phyloP scores from a whole-genome alignment of 2,329 filamentous ascomycete species.

The Xylariaceae sp. region DNA sequence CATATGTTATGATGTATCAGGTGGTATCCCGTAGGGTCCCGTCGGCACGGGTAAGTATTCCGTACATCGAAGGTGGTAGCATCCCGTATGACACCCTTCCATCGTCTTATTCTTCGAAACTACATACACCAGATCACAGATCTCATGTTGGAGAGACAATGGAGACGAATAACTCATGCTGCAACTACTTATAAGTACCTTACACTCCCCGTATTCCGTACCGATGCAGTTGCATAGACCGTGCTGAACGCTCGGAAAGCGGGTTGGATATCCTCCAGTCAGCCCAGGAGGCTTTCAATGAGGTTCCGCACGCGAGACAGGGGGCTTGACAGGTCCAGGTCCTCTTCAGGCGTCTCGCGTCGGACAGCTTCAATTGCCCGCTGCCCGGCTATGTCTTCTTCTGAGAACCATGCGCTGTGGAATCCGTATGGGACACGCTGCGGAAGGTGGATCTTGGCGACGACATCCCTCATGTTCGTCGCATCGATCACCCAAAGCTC shows the following conservation, averaged over 20 bases:
- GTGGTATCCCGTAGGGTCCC: too few relatives aligned
- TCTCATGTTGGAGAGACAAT: too few relatives aligned
- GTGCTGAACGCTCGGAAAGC: background rate
- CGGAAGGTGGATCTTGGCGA: conserved; percentile 54
- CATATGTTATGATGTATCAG: too few relatives aligned
- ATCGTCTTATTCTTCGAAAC: too few relatives aligned
- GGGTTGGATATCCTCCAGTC: background rate
- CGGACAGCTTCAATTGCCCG: conserved; percentile 28
- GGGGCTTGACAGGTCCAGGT: conserved; percentile 24
- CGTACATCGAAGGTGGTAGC: too few relatives aligned
- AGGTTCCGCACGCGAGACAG: conserved; percentile 25
- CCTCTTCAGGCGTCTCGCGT: conserved; percentile 15
- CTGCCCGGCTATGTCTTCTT: conserved; percentile 48
- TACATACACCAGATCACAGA: too few relatives aligned
- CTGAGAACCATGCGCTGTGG: conserved; percentile 58
- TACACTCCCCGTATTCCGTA: background rate
- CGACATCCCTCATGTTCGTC: conserved; percentile 53
- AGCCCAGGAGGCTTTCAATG: conserved; percentile 27
- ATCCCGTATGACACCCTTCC: too few relatives aligned
- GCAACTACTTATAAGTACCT: too few relatives aligned
- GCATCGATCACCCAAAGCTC: conserved; percentile 68
- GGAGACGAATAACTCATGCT: too few relatives aligned
- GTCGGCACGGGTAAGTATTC: too few relatives aligned
- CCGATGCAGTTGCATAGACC: background rate
- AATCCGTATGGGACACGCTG: conserved; percentile 66